phyloP scores from a whole-genome alignment of 331 rosid species.

The Saraca asoca region DNA sequence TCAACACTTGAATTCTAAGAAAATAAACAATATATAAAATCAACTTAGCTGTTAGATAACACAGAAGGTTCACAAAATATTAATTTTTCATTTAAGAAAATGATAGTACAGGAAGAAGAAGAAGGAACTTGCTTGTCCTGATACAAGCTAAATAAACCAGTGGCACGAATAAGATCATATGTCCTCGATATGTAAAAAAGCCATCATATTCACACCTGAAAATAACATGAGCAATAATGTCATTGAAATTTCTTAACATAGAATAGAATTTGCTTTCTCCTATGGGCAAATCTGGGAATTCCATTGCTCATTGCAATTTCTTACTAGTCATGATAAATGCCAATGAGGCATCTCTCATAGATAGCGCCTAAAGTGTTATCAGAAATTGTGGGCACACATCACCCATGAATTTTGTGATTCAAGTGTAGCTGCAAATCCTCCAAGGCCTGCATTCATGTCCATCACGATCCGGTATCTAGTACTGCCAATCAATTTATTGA shows the following conservation, averaged over 20 bases:
- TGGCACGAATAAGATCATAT: slow-evolving; percentile 84
- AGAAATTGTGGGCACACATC: slow-evolving; percentile 83
- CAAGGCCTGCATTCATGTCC: slow-evolving; percentile 99
- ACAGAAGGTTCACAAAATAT: too few relatives aligned
- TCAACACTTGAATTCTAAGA: background rate
- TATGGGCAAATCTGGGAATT: slow-evolving; percentile 9
- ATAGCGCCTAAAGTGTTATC: slow-evolving; percentile 78
- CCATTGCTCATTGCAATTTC: slow-evolving; percentile 5
- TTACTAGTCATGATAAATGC: slow-evolving; percentile 96
- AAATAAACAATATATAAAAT: background rate
- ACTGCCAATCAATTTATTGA: slow-evolving; percentile 67
- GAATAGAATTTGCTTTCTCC: slow-evolving; percentile 12
- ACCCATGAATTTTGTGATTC: slow-evolving; percentile 89
- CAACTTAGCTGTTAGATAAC: background rate
- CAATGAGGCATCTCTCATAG: slow-evolving; percentile 91
- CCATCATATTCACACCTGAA: slow-evolving; percentile 99
- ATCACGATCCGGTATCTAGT: slow-evolving; percentile 78
- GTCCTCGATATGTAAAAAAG: slow-evolving; percentile 96
- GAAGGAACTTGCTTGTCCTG: slow-evolving; percentile 64
- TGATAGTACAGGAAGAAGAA: background rate
- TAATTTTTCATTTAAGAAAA: too few relatives aligned
- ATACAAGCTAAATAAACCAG: slow-evolving; percentile 77
- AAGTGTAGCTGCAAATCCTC: slow-evolving; percentile 92
- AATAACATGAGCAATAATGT: slow-evolving; percentile 29
- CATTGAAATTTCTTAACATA: slow-evolving; percentile 13